Evolutionary conservation across 345 rosid genomes (phyloP), one percentile per base, ranked within the genome.

Genomic region (Leavenworthia alabamica): DNA sequence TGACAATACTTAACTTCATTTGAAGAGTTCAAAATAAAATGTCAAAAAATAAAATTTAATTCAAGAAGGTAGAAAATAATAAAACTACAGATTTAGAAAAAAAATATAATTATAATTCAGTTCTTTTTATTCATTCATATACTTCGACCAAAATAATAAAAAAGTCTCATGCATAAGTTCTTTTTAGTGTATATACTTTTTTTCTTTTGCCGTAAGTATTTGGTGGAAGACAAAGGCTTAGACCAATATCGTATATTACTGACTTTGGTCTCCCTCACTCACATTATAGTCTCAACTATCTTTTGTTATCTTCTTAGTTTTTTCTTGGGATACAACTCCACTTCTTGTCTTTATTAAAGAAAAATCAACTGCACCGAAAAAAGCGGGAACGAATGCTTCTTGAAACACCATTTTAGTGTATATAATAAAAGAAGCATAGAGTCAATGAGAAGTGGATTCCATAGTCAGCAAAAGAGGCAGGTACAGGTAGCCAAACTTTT

Each of bases 401-500:
- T 37, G 35, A 44, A 60, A 39, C 31, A 46, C 24, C 51, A 37
- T 54, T 65, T 57, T 49, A 43, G 7, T 51, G 26, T 19, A 23
- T 10, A 43, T 17, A 43, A 69, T 31, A 7, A 71, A 42, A 48
- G 39, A 55, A 29, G 58, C 58, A 49, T 57, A 28, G 46, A 64
- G 75, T 71, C 75, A 71, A 64, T 50, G 49, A 16, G 60, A 71
- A 33, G 75, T 71, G 66, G 75, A 64, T 71, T 71, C 56, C 36
- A 57, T 33, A 39, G 75, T 71, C 75, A 71, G 71, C 70, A 71
- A 71, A 64, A 64, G 66, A 42, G 48, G 71, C 70, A 33, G 60
- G 31, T 71, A 41, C 70, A 33, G 60, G 31, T 71, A 41, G 36
- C 60, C 75, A 33, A 64, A 71, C 60, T 48, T 64, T 64, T 57